Percentiles rank a stretch among this genome's conserved stretches.
Conservation (phyloP, 441 rosid genomes). For the Adansonia rubrostipa region DNA sequence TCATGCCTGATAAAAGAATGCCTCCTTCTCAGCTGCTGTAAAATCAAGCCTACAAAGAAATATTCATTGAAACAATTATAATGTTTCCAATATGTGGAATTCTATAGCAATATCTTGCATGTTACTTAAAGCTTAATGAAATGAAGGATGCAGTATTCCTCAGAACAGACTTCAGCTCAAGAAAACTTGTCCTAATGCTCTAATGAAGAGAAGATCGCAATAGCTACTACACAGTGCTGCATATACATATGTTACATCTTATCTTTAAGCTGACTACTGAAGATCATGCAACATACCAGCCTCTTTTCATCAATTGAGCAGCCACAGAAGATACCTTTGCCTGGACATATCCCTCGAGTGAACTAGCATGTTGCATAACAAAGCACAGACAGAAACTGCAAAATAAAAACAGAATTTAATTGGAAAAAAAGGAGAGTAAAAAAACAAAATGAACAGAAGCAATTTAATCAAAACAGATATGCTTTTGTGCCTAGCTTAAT, state of each 20-base stretch:
- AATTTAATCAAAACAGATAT: constrained; percentile 17
- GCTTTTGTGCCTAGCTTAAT: background rate
- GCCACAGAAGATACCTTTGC: constrained; percentile 95
- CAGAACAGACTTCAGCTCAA: background rate
- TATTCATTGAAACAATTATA: constrained; percentile 24
- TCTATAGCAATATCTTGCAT: constrained; percentile 10
- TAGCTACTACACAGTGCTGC: background rate
- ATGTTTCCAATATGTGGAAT: constrained; percentile 19
- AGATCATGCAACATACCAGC: constrained; percentile 69
- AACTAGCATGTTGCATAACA: constrained; percentile 81
- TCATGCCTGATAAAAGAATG: constrained; percentile 80
- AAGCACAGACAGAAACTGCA: constrained; percentile 86
- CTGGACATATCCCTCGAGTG: constrained; percentile 83
- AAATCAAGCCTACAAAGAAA: constrained; percentile 79
- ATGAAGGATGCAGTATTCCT: background rate
- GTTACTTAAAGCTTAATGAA: background rate
- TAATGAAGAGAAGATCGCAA: constrained; percentile 5
- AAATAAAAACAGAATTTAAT: constrained; percentile 4
- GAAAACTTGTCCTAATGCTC: background rate
- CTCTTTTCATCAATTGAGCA: constrained; percentile 95
- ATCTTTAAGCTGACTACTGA: constrained; percentile 21
- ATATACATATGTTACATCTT: constrained; percentile 16
- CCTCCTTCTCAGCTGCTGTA: constrained; percentile 79
- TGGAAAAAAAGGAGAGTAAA: background rate
- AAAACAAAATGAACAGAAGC: background rate